Conservation (phyloP, 2,329 filamentous ascomycete species). For the Fusarium sp. region DNA sequence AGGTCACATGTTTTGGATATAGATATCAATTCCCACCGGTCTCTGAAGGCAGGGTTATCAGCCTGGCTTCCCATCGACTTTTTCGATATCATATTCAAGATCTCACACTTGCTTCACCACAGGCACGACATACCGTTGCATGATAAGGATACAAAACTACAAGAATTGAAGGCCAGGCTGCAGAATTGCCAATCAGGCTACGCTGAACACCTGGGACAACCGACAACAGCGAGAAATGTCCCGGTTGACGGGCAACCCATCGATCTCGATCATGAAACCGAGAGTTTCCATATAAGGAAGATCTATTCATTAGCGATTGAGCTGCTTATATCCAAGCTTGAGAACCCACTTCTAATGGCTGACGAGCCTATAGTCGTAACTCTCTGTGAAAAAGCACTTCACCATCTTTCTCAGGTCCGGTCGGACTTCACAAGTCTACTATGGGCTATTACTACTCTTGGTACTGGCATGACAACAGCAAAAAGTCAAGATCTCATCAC, state of each 20-base stretch:
- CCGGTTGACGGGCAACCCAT: no score
- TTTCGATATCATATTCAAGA: neutral
- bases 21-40: neutral
- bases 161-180: neutral
- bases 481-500: neutral
- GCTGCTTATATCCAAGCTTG: neutral
- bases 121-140: rapidly evolving
- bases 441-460: neutral
- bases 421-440: neutral
- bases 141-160: neutral
- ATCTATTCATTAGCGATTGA: neutral
- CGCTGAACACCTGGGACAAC: no score
- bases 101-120: neutral
- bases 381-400: neutral
- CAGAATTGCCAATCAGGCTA: neutral
- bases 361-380: neutral
- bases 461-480: neutral
- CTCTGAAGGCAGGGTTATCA: neutral
- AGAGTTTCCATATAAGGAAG: neutral
- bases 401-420: neutral
- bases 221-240: no score
- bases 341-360: rapidly evolving
- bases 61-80: neutral
- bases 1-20: neutral
- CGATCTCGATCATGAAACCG: neutral